Percentiles rank a stretch among this genome's conserved stretches.
Evolutionary conservation across 805 yeast genomes (phyloP).

Genomic region (Metahyphopichia silvanorum): DNA sequence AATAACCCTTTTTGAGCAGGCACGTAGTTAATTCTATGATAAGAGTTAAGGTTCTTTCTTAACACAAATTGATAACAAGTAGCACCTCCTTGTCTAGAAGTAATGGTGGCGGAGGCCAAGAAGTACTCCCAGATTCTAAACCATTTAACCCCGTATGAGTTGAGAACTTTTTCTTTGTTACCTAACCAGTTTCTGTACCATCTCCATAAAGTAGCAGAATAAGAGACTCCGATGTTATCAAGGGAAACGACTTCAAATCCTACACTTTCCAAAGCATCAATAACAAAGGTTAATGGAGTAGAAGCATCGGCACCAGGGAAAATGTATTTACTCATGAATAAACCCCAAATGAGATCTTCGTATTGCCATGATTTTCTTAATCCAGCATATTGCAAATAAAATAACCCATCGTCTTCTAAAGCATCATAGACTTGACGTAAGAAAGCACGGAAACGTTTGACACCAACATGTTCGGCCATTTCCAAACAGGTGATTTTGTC

Average conservation of each 20-base stretch:
- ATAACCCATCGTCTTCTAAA: conserved; percentile 88
- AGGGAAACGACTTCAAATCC: conserved; percentile 83
- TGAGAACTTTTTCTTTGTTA: conserved; percentile 69
- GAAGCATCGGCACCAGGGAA: conserved; percentile 98
- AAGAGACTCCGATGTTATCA: conserved; percentile 90
- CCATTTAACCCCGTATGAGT: conserved; percentile 87
- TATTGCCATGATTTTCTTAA: conserved; percentile 91
- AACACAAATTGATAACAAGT: conserved; percentile 87
- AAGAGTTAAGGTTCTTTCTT: conserved; percentile 84
- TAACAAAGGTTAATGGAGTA: conserved; percentile 84
- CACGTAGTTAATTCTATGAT: conserved; percentile 78
- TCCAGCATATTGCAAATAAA: conserved; percentile 87
- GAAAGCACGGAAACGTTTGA: conserved; percentile 74
- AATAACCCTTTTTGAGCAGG: conserved; percentile 75
- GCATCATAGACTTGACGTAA: conserved; percentile 78
- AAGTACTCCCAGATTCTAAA: conserved; percentile 92
- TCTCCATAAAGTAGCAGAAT: conserved; percentile 86
- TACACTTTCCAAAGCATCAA: conserved; percentile 70
- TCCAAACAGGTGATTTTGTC: conserved; percentile 88
- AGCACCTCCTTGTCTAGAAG: conserved; percentile 91
- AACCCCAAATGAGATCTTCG: conserved; percentile 91
- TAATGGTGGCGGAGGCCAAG: conserved; percentile 76
- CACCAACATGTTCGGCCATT: conserved; percentile 97
- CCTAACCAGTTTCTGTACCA: conserved; percentile 95
- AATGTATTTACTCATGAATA: conserved; percentile 92